These are phyloP conservation scores for Raphanus raphanistrum DNA, from an alignment of 345 rosid species.

Conservation along the genomic window DNA sequence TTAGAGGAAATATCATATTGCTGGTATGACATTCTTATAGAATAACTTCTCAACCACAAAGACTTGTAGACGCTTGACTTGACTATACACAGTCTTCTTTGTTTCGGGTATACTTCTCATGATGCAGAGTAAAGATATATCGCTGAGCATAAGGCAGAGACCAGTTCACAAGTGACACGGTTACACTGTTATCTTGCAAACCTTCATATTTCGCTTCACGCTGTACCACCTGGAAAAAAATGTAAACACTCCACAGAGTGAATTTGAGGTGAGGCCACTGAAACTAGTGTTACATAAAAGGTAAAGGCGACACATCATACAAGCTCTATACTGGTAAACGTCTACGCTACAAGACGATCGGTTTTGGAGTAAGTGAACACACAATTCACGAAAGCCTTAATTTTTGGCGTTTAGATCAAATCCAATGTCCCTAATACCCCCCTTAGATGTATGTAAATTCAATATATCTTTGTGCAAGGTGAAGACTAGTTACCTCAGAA, in stretches of 20 bases:
- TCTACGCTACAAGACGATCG: conserved; percentile 20
- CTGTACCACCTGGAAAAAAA: conserved; percentile 59
- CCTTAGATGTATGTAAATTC: conserved; percentile 2
- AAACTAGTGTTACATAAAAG: conserved; percentile 4
- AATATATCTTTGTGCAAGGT: conserved; percentile 12
- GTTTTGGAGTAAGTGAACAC: conserved; percentile 2
- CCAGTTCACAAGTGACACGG: conserved; percentile 74
- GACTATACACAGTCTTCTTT: conserved; percentile 50
- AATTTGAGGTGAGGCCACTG: not conserved
- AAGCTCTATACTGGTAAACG: conserved; percentile 18
- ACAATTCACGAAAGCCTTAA: conserved; percentile 20
- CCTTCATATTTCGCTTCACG: conserved; percentile 71
- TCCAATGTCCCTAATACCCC: not conserved
- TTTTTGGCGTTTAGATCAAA: not conserved
- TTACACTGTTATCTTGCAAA: conserved; percentile 48
- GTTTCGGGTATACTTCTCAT: conserved; percentile 54
- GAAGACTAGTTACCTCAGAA: conserved; percentile 58
- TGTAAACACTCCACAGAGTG: not conserved
- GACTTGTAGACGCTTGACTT: conserved; percentile 49
- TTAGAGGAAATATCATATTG: conserved; percentile 47
- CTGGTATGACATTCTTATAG: conserved; percentile 64
- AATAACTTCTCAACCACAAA: conserved; percentile 68
- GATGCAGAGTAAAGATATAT: conserved; percentile 60
- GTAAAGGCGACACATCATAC: not conserved
- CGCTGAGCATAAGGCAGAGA: conserved; percentile 95